Evolutionary conservation across 805 yeast species (phyloP).

Genomic region (Torulaspora delbrueckii): DNA sequence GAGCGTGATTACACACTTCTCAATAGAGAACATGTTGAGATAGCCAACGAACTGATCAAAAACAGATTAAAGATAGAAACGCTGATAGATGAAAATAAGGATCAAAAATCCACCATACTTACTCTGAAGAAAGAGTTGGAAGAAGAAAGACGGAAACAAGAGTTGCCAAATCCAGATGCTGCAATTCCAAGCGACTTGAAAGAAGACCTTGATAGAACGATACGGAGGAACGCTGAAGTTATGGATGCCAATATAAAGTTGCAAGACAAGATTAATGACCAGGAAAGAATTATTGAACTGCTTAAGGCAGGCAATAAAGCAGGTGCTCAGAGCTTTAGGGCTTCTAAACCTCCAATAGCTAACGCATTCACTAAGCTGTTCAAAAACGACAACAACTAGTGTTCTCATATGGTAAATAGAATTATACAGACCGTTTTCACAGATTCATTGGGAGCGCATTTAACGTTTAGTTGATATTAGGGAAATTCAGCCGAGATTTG

Average conservation of each 20-base stretch:
- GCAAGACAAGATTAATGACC: conserved; percentile 46
- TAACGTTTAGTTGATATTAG: background rate
- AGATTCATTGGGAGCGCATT: background rate
- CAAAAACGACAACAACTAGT: conserved; percentile 3
- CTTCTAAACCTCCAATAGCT: conserved; percentile 12
- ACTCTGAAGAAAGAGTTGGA: conserved; percentile 42
- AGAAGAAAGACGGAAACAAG: conserved; percentile 31
- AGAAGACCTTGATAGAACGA: conserved; percentile 52
- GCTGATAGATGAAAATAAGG: conserved; percentile 67
- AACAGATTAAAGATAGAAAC: conserved; percentile 73
- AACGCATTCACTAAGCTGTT: conserved; percentile 27
- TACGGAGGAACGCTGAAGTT: conserved; percentile 60
- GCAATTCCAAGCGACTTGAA: conserved; percentile 40
- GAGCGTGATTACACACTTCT: conserved; percentile 65
- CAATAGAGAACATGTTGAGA: conserved; percentile 76
- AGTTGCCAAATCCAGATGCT: conserved; percentile 35
- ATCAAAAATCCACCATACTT: conserved; percentile 45
- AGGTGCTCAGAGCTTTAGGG: conserved; percentile 1
- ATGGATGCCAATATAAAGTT: conserved; percentile 55
- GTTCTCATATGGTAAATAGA: background rate
- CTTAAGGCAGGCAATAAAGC: conserved; percentile 32
- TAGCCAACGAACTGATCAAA: conserved; percentile 82
- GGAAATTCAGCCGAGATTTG: background rate
- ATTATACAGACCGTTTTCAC: background rate
- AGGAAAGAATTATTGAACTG: conserved; percentile 41